Evolutionary conservation across 2,329 filamentous ascomycete genomes (phyloP).

Genomic region (Curvularia lunata): DNA sequence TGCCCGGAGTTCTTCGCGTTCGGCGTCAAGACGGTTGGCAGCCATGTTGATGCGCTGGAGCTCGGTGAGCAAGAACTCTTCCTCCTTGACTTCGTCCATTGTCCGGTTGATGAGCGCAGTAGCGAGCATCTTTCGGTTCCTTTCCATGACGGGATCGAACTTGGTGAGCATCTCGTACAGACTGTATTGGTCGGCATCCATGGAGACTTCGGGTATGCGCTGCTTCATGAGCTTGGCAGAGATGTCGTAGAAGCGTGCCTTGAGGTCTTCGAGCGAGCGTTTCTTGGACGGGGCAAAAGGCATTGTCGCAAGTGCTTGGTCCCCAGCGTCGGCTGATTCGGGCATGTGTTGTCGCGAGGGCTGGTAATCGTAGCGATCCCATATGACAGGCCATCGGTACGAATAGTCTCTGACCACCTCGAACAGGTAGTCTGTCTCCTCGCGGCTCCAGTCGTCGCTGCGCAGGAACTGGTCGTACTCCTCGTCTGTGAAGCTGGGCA

Average conservation of each 20-base stretch:
- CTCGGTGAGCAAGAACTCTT: slow-evolving; percentile 86
- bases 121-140: slow-evolving; percentile 82
- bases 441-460: slow-evolving; percentile 81
- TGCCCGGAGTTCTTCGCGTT: slow-evolving; percentile 84
- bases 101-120: slow-evolving; percentile 78
- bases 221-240: slow-evolving; percentile 61
- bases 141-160: slow-evolving; percentile 83
- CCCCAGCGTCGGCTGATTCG: slow-evolving; percentile 29
- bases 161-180: slow-evolving; percentile 84
- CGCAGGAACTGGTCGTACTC: slow-evolving; percentile 80
- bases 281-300: slow-evolving; percentile 55
- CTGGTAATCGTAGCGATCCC: slow-evolving; percentile 86
- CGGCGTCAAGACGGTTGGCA: slow-evolving; percentile 83
- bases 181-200: slow-evolving; percentile 84
- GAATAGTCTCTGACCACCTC: slow-evolving; percentile 77
- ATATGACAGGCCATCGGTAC: slow-evolving; percentile 87
- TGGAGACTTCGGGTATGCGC: slow-evolving; percentile 56
- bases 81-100: slow-evolving; percentile 88
- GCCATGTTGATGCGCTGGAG: slow-evolving; percentile 89
- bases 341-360: slow-evolving; percentile 41
- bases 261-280: slow-evolving; percentile 87
- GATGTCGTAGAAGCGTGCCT: slow-evolving; percentile 87
- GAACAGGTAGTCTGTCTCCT: slow-evolving; percentile 93
- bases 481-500: slow-evolving; percentile 83
- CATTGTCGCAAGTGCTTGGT: slow-evolving; percentile 39